phyloP scores from a whole-genome alignment of 305 asterid species.

The Fraxinus velutina region DNA sequence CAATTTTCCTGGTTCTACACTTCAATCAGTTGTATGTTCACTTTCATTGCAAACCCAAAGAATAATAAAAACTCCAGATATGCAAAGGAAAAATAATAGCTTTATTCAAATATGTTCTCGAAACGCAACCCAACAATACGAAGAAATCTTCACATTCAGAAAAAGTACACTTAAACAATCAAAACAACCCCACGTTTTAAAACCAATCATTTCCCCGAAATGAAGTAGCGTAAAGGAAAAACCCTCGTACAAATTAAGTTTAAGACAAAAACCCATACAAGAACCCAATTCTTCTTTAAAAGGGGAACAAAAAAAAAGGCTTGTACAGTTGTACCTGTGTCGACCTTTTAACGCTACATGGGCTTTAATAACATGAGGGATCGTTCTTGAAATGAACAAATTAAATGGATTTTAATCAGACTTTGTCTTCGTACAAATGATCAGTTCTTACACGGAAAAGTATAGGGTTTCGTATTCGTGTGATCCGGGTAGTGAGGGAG shows the following conservation, averaged over 20 bases:
- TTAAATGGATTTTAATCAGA: not conserved
- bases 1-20: not conserved
- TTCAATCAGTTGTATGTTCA: not conserved
- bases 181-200: not conserved
- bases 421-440: not conserved
- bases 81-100: not conserved
- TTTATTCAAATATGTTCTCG: constrained; percentile 1
- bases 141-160: constrained; percentile 18
- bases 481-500: not conserved
- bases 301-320: not conserved
- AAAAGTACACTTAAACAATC: constrained; percentile 5
- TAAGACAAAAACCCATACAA: not conserved
- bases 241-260: not conserved
- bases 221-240: not conserved
- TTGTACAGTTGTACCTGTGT: not conserved
- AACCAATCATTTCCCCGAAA: not conserved
- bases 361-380: not conserved
- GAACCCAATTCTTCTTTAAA: not conserved
- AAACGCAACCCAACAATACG: constrained; percentile 4
- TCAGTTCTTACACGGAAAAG: not conserved
- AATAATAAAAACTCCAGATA: not conserved
- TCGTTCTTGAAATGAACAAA: not conserved
- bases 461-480: not conserved
- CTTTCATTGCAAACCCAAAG: not conserved
- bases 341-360: not conserved